Base-by-base conservation (phyloP, 2,329 filamentous ascomycete species). In the Torrubiella hemipterigena region DNA sequence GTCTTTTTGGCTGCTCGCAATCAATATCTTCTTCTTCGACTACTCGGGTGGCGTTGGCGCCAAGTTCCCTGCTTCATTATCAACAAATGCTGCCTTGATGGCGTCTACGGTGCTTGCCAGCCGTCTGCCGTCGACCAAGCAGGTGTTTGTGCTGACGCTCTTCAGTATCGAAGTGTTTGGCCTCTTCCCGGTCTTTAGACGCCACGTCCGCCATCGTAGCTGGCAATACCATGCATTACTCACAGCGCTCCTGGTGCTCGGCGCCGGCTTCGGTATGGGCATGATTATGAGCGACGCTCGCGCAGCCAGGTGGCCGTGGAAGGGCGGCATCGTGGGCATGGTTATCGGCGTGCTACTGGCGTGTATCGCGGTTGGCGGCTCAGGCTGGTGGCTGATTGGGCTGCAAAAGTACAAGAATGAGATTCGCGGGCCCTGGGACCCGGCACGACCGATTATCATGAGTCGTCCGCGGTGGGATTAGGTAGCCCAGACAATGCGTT, bases 331-430 rank as follows among this genome's bases (percentile, higher is more conserved):
- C 16, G 61, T 82, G 3, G 91, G 91, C 10, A 77, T 84, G 41
- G 54, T 89, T 2, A 62, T 93, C 6, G 84, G 84, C 5, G 72
- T 76, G n/a, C 47, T 89, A 8, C 63, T 85, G 15, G 79, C 81
- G 1, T 74, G 77, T 5, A 53, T 94, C 32, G 77, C 77, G 3
- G 93, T 95, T 75, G 91, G 89, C 2, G 80, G 86, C 10, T 95
- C 87, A 53, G 93, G 85, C 51, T 96, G 87, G 89, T 96, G 91
- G 87, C 60, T 98, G 40, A 96, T 98, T 48, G 83, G 86, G 7
- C 56, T 98, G 54, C 91, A 98, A 58, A 89, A 93, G 60, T 98
- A 96, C 59, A 98, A 98, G 65, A 96, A 96, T 53, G 91, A 96
- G 58, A 95, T 98, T 43, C 84, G 87, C 49, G 91, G 91, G 26